These are phyloP conservation scores for Patellaria atrata DNA, from an alignment of 495 filamentous ascomycete genomes.

Conservation along the genomic window DNA sequence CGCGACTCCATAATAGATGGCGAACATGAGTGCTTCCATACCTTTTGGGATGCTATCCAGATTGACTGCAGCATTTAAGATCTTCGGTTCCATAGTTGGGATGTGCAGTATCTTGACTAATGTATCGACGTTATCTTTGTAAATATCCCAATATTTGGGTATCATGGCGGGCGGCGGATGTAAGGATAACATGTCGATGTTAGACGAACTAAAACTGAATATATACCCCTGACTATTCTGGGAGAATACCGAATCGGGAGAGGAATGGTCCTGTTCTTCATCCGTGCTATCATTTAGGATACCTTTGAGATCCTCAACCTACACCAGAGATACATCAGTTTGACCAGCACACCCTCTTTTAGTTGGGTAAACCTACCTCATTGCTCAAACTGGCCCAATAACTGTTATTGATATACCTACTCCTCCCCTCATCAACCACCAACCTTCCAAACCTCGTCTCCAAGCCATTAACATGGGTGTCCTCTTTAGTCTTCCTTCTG, in stretches of 20 bases:
- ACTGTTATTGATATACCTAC: constrained; percentile 73
- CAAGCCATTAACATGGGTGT: constrained; percentile 25
- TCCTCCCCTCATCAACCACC: constrained; percentile 65
- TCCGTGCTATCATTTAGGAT: constrained; percentile 55
- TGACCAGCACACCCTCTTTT: too few species aligned
- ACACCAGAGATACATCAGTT: background rate
- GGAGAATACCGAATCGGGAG: constrained; percentile 36
- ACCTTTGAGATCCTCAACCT: constrained; percentile 60
- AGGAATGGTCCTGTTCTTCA: constrained; percentile 47
- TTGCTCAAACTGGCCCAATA: constrained; percentile 84
- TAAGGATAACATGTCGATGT: constrained; percentile 23
- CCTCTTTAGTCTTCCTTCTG: constrained; percentile 1
- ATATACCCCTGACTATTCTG: constrained; percentile 47
- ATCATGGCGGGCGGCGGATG: constrained; percentile 27
- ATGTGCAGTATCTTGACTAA: constrained; percentile 51
- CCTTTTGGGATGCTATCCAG: constrained; percentile 22
- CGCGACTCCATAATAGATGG: constrained; percentile 63
- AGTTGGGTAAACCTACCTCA: constrained; percentile 47
- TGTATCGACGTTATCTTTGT: constrained; percentile 45
- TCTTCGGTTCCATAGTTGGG: constrained; percentile 24
- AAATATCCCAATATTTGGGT: constrained; percentile 28
- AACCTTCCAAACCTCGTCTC: constrained; percentile 65
- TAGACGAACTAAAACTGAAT: constrained; percentile 35
- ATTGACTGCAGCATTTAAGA: constrained; percentile 21
- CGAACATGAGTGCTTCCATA: constrained; percentile 57